Evolutionary conservation across 1,139 yeast species (phyloP).

Genomic region (Saccharomyces hybrid): DNA sequence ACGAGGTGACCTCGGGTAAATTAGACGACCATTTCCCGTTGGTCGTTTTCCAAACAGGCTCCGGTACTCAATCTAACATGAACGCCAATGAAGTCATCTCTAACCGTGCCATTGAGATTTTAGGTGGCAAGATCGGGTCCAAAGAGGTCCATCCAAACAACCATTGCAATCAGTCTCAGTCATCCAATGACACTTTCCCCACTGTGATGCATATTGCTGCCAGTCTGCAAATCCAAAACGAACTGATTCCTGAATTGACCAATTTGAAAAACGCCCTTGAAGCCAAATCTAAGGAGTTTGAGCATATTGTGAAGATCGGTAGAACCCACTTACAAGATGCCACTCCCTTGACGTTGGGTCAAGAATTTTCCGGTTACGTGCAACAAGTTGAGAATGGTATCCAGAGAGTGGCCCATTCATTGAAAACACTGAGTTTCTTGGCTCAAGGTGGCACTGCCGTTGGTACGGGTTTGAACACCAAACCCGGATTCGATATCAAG

Average conservation of each 20-base stretch:
- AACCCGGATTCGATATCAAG: constrained; percentile 74
- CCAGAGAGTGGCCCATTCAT: constrained; percentile 67
- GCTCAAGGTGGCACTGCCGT: constrained; percentile 99
- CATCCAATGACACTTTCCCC: constrained; percentile 97
- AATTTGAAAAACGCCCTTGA: constrained; percentile 70
- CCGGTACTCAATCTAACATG: constrained; percentile 98
- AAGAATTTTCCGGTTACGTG: constrained; percentile 94
- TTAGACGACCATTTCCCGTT: constrained; percentile 92
- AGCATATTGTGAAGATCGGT: constrained; percentile 89
- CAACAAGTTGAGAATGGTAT: constrained; percentile 90
- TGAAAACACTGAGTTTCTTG: constrained; percentile 68
- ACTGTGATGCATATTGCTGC: constrained; percentile 99
- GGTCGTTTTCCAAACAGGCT: constrained; percentile 97
- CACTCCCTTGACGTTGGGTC: constrained; percentile 94
- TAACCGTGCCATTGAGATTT: constrained; percentile 91
- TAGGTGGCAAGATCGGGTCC: constrained; percentile 88
- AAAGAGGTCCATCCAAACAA: constrained; percentile 95
- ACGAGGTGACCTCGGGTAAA: constrained; percentile 89
- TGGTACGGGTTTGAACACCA: constrained; percentile 96
- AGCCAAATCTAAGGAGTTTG: constrained; percentile 73
- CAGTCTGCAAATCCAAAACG: constrained; percentile 72
- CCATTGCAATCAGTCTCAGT: constrained; percentile 97
- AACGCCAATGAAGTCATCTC: constrained; percentile 98
- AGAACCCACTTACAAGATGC: constrained; percentile 99
- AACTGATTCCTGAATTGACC: constrained; percentile 72